Evolutionary conservation across 768 basidiomycete genomes (phyloP).

Genomic region (Hygrophorus russula): DNA sequence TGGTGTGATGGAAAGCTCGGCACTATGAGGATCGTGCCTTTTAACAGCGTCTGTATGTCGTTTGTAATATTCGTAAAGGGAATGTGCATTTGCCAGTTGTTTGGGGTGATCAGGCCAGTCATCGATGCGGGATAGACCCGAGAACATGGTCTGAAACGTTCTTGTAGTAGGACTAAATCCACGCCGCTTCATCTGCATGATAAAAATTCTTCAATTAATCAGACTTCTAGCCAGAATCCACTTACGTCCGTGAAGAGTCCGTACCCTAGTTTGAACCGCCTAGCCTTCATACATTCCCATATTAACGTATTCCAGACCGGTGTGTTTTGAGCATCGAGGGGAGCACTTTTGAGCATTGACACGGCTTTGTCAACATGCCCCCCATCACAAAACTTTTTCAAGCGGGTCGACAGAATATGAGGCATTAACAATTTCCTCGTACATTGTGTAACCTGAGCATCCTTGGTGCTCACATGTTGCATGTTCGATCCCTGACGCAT

Average conservation of each 20-base stretch:
- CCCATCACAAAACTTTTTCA: constrained; percentile 44
- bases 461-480: constrained; percentile 3
- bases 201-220: constrained; percentile 4
- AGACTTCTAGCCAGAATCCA: constrained; percentile 3
- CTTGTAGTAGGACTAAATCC: constrained; percentile 58
- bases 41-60: constrained; percentile 39
- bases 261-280: constrained; percentile 49
- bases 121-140: constrained; percentile 48
- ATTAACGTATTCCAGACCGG: constrained; percentile 77
- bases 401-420: constrained; percentile 45
- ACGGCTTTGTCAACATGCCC: constrained; percentile 55
- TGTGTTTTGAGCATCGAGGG: constrained; percentile 64
- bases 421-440: constrained; percentile 42
- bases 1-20: constrained; percentile 39
- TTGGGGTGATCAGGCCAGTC: constrained; percentile 48
- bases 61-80: constrained; percentile 47
- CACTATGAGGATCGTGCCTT: constrained; percentile 31
- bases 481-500: no score
- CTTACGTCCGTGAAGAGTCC: constrained; percentile 60
- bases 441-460: constrained; percentile 15
- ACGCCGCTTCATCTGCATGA: constrained; percentile 72
- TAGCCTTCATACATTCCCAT: constrained; percentile 45
- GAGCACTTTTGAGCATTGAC: constrained; percentile 52
- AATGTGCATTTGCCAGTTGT: constrained; percentile 51
- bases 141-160: constrained; percentile 64